Evolutionary conservation across 805 yeast genomes (phyloP).

Genomic region (Monosporozyma unispora): DNA sequence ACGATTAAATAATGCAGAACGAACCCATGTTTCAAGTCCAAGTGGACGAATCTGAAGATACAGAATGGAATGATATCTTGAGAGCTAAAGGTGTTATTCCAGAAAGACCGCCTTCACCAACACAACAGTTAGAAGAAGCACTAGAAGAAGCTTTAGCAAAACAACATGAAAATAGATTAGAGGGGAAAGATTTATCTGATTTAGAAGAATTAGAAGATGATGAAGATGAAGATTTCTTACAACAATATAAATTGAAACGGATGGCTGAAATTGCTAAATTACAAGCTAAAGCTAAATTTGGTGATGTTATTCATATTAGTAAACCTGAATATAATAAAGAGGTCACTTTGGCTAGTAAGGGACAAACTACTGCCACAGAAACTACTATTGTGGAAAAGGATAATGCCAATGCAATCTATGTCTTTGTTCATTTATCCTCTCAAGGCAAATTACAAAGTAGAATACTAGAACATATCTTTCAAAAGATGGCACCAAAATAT

Average conservation of each 20-base stretch:
- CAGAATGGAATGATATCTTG: slow-evolving; percentile 97
- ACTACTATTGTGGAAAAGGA: slow-evolving; percentile 4
- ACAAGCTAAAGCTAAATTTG: slow-evolving; percentile 51
- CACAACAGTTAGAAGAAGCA: slow-evolving; percentile 79
- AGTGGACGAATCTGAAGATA: slow-evolving; percentile 92
- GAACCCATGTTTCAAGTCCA: slow-evolving; percentile 68
- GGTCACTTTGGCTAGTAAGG: slow-evolving; percentile 69
- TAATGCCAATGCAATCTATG: slow-evolving; percentile 37
- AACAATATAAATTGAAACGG: slow-evolving; percentile 66
- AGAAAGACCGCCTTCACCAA: slow-evolving; percentile 80
- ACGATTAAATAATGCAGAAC: slow-evolving; percentile 21
- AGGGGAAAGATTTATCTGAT: slow-evolving; percentile 67
- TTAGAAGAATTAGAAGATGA: slow-evolving; percentile 84
- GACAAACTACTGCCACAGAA: slow-evolving; percentile 3
- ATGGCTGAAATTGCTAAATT: slow-evolving; percentile 62
- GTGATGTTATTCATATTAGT: slow-evolving; percentile 65
- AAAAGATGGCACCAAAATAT: slow-evolving; percentile 53
- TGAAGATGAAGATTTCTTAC: slow-evolving; percentile 85
- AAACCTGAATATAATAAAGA: slow-evolving; percentile 84
- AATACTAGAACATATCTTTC: slow-evolving; percentile 51
- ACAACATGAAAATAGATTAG: slow-evolving; percentile 79
- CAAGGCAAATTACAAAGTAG: slow-evolving; percentile 67
- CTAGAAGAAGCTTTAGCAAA: slow-evolving; percentile 68
- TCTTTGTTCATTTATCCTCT: slow-evolving; percentile 68
- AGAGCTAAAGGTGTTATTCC: slow-evolving; percentile 89